phyloP scores from a whole-genome alignment of 768 basidiomycete species.

The Russula sp. region DNA sequence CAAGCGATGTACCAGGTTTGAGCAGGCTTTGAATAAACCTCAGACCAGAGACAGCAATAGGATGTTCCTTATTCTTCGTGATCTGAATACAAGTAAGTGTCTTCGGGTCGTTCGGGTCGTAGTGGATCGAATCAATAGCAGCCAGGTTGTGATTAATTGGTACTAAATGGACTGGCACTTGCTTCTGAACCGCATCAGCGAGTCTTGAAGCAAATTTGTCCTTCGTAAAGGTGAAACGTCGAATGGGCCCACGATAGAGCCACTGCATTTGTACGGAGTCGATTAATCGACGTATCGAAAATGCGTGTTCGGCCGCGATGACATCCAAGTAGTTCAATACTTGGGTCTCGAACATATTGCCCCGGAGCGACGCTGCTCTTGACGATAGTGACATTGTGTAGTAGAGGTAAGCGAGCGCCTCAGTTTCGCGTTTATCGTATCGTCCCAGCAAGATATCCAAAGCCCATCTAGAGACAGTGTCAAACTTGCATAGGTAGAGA shows the following conservation, averaged over 20 bases:
- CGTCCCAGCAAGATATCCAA: too few species aligned
- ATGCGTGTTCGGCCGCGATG: too few species aligned
- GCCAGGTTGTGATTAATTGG: background rate
- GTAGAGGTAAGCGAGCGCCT: background rate
- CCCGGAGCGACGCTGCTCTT: background rate
- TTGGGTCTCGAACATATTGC: background rate
- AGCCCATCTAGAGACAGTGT: too few species aligned
- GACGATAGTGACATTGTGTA: background rate
- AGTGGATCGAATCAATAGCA: background rate
- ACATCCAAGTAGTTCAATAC: background rate
- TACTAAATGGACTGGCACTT: background rate
- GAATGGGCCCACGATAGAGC: background rate
- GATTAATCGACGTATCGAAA: background rate
- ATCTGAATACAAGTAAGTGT: background rate
- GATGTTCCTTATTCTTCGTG: background rate
- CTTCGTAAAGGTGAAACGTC: background rate
- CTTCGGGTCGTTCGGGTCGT: background rate
- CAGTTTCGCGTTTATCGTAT: background rate
- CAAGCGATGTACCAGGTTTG: background rate
- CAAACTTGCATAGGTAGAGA: too few species aligned
- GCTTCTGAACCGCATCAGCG: too few species aligned
- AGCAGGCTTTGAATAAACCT: background rate
- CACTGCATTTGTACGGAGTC: background rate
- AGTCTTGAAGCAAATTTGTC: too few species aligned
- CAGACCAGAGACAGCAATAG: background rate